Evolutionary conservation across 306 rosid species (phyloP).

Genomic region (Cotoneaster glaucophyllus): DNA sequence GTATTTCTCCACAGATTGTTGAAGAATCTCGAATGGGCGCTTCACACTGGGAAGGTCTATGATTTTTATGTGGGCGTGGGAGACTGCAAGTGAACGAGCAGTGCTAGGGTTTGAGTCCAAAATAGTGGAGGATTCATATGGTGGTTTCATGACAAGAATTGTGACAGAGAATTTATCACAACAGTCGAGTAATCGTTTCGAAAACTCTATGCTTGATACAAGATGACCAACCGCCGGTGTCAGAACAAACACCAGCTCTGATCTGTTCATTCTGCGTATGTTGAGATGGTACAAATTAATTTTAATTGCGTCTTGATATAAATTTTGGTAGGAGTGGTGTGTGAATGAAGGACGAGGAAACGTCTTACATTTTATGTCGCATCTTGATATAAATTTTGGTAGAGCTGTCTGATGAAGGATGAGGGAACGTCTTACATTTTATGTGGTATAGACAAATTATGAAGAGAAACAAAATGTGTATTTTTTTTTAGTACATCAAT

Average conservation of each 20-base stretch:
- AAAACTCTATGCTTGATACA: slow-evolving; percentile 10
- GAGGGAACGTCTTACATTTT: no score
- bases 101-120: neutral
- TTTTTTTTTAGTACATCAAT: no score
- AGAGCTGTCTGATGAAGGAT: no score
- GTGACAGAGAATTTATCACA: slow-evolving; percentile 16
- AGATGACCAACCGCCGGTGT: slow-evolving; percentile 13
- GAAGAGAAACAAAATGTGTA: no score
- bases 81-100: neutral
- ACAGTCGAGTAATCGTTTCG: slow-evolving; percentile 3
- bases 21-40: neutral
- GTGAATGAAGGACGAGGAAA: neutral
- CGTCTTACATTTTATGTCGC: no score
- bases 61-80: neutral
- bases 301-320: no score
- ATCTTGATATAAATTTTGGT: no score
- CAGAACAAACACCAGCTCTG: slow-evolving; percentile 20
- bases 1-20: neutral
- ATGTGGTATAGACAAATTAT: no score
- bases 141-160: slow-evolving; percentile 8
- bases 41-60: slow-evolving; percentile 4
- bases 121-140: neutral
- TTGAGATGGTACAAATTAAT: neutral
- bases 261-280: slow-evolving; percentile 5
- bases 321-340: neutral